Evolutionary conservation across 169 alveolate genomes (phyloP).

Genomic region (Neospora caninum): DNA sequence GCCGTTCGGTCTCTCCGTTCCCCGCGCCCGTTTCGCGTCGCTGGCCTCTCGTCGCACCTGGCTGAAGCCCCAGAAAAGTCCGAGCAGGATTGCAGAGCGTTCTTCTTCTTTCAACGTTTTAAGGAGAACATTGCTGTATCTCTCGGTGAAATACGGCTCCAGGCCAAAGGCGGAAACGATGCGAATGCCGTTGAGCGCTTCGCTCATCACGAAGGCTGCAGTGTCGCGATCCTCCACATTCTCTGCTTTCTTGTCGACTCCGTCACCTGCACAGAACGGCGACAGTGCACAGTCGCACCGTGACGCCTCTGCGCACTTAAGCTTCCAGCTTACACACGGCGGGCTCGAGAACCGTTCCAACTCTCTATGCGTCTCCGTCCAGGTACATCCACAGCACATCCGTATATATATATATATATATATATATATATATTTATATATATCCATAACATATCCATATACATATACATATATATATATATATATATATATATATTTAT

Average conservation of each 20-base stretch:
- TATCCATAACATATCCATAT: not conserved
- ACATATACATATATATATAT: not conserved
- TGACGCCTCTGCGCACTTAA: not conserved
- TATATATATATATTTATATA: too few relatives aligned
- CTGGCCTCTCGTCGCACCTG: constrained; percentile 23
- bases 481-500: too few relatives aligned
- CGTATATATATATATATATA: too few relatives aligned
- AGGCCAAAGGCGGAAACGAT: not conserved
- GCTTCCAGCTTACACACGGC: not conserved
- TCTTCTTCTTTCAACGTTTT: not conserved
- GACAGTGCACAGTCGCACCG: not conserved
- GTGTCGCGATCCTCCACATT: not conserved
- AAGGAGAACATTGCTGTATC: not conserved
- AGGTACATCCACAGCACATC: not conserved
- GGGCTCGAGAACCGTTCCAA: too few relatives aligned
- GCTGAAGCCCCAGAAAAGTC: constrained; percentile 63
- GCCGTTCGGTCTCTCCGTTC: not conserved
- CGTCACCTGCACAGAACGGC: not conserved
- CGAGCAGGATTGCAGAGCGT: not conserved
- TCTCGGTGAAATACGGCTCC: not conserved
- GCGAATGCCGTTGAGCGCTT: not conserved
- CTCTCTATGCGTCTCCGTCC: too few relatives aligned
- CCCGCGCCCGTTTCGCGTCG: not conserved
- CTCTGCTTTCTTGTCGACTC: not conserved
- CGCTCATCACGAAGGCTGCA: constrained; percentile 19